phyloP scores from a whole-genome alignment of 2,329 filamentous ascomycete genomes.

The Ophiostoma triangulosporum region DNA sequence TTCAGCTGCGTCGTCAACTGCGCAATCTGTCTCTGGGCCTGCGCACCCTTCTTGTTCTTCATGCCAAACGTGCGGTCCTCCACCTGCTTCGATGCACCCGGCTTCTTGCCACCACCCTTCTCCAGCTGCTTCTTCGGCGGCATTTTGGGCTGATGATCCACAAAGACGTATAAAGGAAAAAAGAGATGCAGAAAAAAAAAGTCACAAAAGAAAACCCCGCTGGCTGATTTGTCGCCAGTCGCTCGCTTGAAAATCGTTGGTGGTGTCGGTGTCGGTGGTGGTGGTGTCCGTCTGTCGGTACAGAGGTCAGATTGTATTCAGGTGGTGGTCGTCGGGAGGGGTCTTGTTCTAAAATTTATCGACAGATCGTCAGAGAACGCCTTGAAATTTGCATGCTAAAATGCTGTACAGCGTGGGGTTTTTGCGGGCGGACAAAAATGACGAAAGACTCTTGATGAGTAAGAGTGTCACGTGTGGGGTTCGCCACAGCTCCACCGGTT shows the following conservation, averaged over 20 bases:
- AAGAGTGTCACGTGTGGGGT: slow-evolving; percentile 1
- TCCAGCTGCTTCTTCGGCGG: slow-evolving; percentile 54
- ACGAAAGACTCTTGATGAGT: slow-evolving; percentile 4
- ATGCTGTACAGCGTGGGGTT: slow-evolving; percentile 3
- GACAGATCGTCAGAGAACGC: neutral
- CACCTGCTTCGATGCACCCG: slow-evolving; percentile 45
- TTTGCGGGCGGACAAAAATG: slow-evolving; percentile 8
- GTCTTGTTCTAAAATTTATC: slow-evolving; percentile 3
- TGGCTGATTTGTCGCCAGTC: neutral
- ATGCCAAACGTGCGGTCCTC: slow-evolving; percentile 98
- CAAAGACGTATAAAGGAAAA: neutral
- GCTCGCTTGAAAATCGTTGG: neutral
- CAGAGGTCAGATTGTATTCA: neutral
- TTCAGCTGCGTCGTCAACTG: slow-evolving; percentile 64
- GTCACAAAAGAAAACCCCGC: neutral
- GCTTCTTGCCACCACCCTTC: slow-evolving; percentile 39
- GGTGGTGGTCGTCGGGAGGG: neutral
- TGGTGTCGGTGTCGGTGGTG: neutral
- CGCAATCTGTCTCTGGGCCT: slow-evolving; percentile 80
- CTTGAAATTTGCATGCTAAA: slow-evolving; percentile 1
- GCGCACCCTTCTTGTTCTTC: slow-evolving; percentile 98
- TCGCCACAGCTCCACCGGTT: neutral
- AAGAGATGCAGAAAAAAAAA: neutral
- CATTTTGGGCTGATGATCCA: slow-evolving; percentile 38
- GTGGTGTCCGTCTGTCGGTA: neutral